Evolutionary conservation across 2,329 filamentous ascomycete species (phyloP).

Genomic region (Sporothrix curviconia): DNA sequence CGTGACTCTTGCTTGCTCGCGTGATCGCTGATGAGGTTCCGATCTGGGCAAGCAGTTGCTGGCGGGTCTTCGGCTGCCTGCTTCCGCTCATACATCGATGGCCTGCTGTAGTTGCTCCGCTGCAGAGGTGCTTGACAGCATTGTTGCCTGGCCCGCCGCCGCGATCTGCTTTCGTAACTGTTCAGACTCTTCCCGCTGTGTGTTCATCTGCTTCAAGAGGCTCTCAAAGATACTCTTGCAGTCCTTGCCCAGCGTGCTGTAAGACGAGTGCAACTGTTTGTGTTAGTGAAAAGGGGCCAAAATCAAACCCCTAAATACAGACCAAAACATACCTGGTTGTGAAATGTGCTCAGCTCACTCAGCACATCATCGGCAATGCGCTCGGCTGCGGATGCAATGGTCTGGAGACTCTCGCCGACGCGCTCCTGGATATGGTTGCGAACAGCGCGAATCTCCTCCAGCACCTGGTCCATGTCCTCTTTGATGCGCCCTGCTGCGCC

Average conservation of each 20-base stretch:
- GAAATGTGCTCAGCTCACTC: conserved; percentile 76
- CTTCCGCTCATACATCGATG: conserved; percentile 68
- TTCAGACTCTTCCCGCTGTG: conserved; percentile 72
- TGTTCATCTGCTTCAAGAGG: conserved; percentile 64
- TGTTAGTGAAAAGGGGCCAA: too few relatives aligned
- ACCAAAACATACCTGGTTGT: too few relatives aligned
- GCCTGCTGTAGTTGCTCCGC: conserved; percentile 61
- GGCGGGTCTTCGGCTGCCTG: conserved; percentile 67
- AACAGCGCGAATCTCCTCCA: conserved; percentile 87
- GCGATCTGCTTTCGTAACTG: conserved; percentile 65
- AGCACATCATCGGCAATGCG: conserved; percentile 86
- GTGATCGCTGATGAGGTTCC: conserved; percentile 67
- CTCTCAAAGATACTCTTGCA: conserved; percentile 64
- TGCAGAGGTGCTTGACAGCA: conserved; percentile 61
- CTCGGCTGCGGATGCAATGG: conserved; percentile 77
- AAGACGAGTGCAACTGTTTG: conserved; percentile 9
- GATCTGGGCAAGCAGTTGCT: conserved; percentile 69
- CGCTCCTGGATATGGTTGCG: conserved; percentile 81
- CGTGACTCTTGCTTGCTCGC: conserved; percentile 67
- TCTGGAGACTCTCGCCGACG: conserved; percentile 76
- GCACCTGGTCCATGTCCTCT: conserved; percentile 81
- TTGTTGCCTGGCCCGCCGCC: conserved; percentile 59
- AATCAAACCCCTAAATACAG: too few relatives aligned
- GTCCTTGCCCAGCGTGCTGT: conserved; percentile 9
- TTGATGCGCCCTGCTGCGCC: conserved; percentile 62